Conservation (phyloP, 257 asterid species). For the Solanum virginianum region DNA sequence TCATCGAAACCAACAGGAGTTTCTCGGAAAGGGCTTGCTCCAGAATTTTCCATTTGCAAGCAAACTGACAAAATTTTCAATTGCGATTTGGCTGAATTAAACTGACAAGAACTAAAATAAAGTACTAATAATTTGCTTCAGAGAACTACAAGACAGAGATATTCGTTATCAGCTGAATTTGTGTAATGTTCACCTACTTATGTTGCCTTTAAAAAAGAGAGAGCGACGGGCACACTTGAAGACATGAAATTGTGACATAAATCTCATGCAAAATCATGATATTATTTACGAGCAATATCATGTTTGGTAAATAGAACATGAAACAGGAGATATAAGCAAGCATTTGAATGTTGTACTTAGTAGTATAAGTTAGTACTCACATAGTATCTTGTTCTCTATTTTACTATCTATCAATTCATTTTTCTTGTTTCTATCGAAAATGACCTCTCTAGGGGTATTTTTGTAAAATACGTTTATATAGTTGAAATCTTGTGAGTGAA, state of each 20-base stretch:
- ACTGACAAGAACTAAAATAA: background rate
- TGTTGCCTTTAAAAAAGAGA: background rate
- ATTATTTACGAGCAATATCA: background rate
- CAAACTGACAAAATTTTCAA: background rate
- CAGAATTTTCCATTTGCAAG: slow-evolving; percentile 21
- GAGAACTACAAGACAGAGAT: background rate
- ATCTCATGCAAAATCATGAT: background rate
- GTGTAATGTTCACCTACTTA: no score
- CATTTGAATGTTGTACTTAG: no score
- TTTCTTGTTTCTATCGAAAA: no score
- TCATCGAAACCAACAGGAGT: slow-evolving; percentile 26
- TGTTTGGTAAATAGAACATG: background rate
- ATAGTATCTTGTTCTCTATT: no score
- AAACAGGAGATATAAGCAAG: background rate
- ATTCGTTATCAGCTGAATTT: background rate
- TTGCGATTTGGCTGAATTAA: background rate
- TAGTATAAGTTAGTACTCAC: no score
- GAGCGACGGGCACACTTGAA: background rate
- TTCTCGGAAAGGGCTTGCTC: slow-evolving; percentile 20
- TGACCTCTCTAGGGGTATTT: no score
- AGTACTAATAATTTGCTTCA: background rate
- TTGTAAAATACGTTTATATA: no score
- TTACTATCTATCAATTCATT: no score
- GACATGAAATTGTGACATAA: background rate
- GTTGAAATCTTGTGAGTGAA: no score